A percentile compares a stretch with the other conserved stretches of the same genome.
These are phyloP conservation scores for Globisporangium carolinianum DNA, from an alignment of 352 stramenopile species.

Conservation along the genomic window DNA sequence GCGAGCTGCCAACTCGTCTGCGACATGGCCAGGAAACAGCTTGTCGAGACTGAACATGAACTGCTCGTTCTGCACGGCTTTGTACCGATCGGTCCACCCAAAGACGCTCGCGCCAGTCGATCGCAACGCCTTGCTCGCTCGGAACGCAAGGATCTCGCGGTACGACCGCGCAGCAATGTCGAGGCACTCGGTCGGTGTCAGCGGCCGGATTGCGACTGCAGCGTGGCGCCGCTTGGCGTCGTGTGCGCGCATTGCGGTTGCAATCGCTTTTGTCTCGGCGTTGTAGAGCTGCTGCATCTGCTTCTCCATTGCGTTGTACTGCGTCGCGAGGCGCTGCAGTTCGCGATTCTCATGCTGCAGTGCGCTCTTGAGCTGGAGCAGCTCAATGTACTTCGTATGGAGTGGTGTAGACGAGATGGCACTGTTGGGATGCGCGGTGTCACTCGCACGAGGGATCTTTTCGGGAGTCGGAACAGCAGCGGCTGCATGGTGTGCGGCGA, in stretches of 20 bases:
- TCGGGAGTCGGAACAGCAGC: slow-evolving; percentile 21
- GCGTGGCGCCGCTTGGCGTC: slow-evolving; percentile 12
- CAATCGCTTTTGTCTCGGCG: slow-evolving; percentile 31
- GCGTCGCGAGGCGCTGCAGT: slow-evolving; percentile 32
- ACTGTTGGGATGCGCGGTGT: too few relatives aligned
- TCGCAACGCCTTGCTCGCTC: slow-evolving; percentile 31
- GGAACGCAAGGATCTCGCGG: slow-evolving; percentile 42
- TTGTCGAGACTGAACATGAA: slow-evolving; percentile 70
- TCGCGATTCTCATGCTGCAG: slow-evolving; percentile 51
- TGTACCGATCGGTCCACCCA: slow-evolving; percentile 58
- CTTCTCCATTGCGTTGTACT: slow-evolving; percentile 41
- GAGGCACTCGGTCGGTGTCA: slow-evolving; percentile 34
- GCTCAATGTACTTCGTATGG: slow-evolving; percentile 39
- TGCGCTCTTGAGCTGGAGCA: slow-evolving; percentile 39
- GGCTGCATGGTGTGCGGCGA: slow-evolving; percentile 16
- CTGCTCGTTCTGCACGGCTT: slow-evolving; percentile 33
- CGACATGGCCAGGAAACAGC: slow-evolving; percentile 26
- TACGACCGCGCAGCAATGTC: slow-evolving; percentile 42
- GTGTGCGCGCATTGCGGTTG: slow-evolving; percentile 16
- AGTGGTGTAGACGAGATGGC: slow-evolving; percentile 6
- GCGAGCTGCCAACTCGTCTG: slow-evolving; percentile 29
- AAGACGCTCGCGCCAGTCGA: slow-evolving; percentile 54
- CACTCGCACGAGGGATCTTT: too few relatives aligned
- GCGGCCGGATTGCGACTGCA: slow-evolving; percentile 29
- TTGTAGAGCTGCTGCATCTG: slow-evolving; percentile 30